Evolutionary conservation across 495 filamentous ascomycete species (phyloP), one percentile per base, ranked within the genome.

Genomic region (Wilcoxina mikolae): DNA sequence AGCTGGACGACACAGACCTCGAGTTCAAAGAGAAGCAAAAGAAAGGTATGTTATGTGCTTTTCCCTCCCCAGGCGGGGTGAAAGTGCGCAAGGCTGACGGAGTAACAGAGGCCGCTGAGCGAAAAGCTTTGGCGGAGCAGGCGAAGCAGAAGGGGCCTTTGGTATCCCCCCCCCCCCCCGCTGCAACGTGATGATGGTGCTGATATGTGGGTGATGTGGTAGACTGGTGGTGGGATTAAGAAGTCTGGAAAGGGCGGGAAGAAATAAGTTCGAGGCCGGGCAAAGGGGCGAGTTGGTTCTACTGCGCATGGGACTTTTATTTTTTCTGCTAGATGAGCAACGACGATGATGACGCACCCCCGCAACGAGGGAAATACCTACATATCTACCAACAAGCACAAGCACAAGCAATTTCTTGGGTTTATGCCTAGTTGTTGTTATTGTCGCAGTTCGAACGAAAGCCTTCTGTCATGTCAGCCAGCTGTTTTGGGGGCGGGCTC

Each of bases 171-270:
- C 27, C 51, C 38, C 18, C 51, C 17, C 4, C 20, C 25, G 7
- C 48, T 39, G 4, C 48, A 15, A 5, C 47, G 25, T 50, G n/a
- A 1, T 46, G 17, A 3, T 46, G 23, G 23, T 46, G 47, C 26
- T 50, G 2, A 17, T 55, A 3, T 55, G 9, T 31, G 20, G 20
- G 41, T 62, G 41, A 63, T n/a, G n/a, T n/a, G n/a, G n/a, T 26
- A 56, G 54, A 31, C 50, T 38, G 56, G 63, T 41, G 62, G 62
- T 29, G 64, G 64, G 28, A 66, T 66, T 29, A 66, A 66, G 59
- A 66, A 66, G 55, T 66, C 62, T 29, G 64, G 62, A 12, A n/a
- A n/a, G n/a, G n/a, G n/a, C n/a, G n/a, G n/a, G n/a, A 65, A 65
- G 59, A 65, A 66, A 55, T 66, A 56, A 45, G 39, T n/a, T n/a